Conservation (phyloP, 2,329 filamentous ascomycete species). For the Monilinia aucupariae region DNA sequence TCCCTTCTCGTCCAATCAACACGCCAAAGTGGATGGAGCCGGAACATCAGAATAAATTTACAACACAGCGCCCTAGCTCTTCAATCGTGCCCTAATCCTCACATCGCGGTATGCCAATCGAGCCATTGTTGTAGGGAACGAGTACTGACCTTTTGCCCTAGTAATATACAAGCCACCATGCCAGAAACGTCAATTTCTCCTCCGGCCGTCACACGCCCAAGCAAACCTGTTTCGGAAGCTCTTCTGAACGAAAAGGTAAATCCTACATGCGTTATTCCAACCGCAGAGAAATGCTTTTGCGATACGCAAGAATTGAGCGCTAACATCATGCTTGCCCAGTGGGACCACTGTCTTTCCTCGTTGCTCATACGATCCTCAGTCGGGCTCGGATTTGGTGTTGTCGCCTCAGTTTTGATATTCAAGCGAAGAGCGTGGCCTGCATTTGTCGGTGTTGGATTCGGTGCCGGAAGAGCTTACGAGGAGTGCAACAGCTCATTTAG, state of each 20-base stretch:
- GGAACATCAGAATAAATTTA: conserved; percentile 18
- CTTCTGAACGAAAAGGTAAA: conserved; percentile 96
- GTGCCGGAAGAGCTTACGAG: conserved; percentile 93
- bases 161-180: conserved; percentile 23
- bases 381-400: conserved; percentile 92
- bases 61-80: conserved; percentile 12
- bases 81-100: conserved; percentile 15
- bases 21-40: conserved; percentile 15
- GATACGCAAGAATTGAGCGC: conserved; percentile 9
- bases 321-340: conserved; percentile 49
- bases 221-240: conserved; percentile 87
- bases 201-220: conserved; percentile 55
- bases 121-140: background rate
- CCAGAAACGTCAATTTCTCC: conserved; percentile 40
- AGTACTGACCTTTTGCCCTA: conserved; percentile 7
- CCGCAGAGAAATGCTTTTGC: background rate
- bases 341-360: conserved; percentile 97
- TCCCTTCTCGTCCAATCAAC: conserved; percentile 1
- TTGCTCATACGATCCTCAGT: conserved; percentile 94
- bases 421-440: conserved; percentile 97
- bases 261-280: background rate
- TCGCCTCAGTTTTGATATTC: conserved; percentile 97
- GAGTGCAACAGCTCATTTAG: conserved; percentile 68
- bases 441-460: conserved; percentile 90
- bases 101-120: conserved; percentile 22